phyloP scores from a whole-genome alignment of 2,329 filamentous ascomycete species.

The Xylaria sp. region DNA sequence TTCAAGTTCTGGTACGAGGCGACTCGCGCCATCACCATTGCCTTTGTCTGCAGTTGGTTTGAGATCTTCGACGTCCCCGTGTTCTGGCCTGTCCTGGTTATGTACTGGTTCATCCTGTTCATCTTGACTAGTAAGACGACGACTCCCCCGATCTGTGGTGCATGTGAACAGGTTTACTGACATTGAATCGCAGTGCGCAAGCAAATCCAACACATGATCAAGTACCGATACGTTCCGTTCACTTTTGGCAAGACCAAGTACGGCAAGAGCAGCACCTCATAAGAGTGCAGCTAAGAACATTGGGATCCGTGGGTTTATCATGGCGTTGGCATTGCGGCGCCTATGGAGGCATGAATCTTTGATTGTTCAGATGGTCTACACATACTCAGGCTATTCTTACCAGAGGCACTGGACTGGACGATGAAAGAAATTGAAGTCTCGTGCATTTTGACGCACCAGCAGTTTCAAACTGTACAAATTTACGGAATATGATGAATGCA shows the following conservation, averaged over 20 bases:
- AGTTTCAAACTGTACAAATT: constrained; percentile 25
- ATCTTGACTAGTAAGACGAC: constrained; percentile 75
- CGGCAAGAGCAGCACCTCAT: constrained; percentile 53
- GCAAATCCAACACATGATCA: constrained; percentile 99
- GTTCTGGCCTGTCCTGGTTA: constrained; percentile 96
- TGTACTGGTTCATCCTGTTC: constrained; percentile 98
- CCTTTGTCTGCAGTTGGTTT: constrained; percentile 87
- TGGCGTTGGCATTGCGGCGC: constrained; percentile 1
- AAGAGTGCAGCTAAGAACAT: constrained; percentile 3
- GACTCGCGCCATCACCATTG: constrained; percentile 77
- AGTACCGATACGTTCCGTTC: constrained; percentile 97
- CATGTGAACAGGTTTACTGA: constrained; percentile 5
- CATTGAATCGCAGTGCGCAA: constrained; percentile 68
- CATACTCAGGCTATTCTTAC: neutral
- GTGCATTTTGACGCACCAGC: constrained; percentile 8
- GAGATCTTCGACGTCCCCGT: constrained; percentile 93
- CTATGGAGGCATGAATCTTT: neutral
- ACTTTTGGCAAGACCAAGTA: constrained; percentile 85
- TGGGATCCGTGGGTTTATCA: neutral
- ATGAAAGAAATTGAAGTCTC: neutral
- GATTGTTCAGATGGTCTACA: neutral
- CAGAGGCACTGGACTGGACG: neutral
- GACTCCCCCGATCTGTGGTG: neutral
- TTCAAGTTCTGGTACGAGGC: constrained; percentile 99
- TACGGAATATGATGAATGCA: constrained; percentile 19